phyloP scores from a whole-genome alignment of 2,329 filamentous ascomycete genomes.

The Scortechinia acanthostroma region DNA sequence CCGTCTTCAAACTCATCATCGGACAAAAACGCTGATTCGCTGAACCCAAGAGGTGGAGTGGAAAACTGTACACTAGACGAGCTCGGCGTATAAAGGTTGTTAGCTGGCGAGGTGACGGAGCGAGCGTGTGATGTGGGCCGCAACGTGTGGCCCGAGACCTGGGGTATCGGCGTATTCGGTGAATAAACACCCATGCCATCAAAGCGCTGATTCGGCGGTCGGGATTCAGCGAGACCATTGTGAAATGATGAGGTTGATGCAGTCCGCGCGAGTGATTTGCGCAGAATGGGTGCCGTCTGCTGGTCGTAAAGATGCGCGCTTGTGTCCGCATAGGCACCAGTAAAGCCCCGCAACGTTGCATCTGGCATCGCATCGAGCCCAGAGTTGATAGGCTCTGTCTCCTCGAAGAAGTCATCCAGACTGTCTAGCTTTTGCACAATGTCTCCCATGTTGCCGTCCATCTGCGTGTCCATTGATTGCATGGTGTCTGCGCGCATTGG shows the following conservation, averaged over 20 bases:
- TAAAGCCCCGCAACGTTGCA: constrained; percentile 56
- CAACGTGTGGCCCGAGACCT: background rate
- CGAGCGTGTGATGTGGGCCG: background rate
- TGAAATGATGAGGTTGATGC: constrained; percentile 59
- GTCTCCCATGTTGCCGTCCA: constrained; percentile 72
- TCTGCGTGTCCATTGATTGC: constrained; percentile 76
- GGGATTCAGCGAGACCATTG: constrained; percentile 76
- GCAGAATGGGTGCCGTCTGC: constrained; percentile 81
- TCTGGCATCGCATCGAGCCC: constrained; percentile 54
- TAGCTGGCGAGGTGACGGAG: background rate
- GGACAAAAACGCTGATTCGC: background rate
- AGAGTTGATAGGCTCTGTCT: constrained; percentile 50
- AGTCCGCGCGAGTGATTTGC: constrained; percentile 64
- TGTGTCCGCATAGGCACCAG: constrained; percentile 61
- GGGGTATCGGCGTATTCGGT: background rate
- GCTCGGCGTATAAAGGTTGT: background rate
- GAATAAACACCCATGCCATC: constrained; percentile 27
- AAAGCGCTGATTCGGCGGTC: constrained; percentile 43
- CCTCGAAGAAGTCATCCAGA: constrained; percentile 76
- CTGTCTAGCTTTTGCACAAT: constrained; percentile 75
- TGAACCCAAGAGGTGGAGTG: background rate
- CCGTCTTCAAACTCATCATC: background rate
- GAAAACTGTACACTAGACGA: background rate
- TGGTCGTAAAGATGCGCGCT: constrained; percentile 85
- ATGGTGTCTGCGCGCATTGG: constrained; percentile 77